phyloP scores from a whole-genome alignment of 805 yeast genomes.

The Dipodascopsis uninucleata region DNA sequence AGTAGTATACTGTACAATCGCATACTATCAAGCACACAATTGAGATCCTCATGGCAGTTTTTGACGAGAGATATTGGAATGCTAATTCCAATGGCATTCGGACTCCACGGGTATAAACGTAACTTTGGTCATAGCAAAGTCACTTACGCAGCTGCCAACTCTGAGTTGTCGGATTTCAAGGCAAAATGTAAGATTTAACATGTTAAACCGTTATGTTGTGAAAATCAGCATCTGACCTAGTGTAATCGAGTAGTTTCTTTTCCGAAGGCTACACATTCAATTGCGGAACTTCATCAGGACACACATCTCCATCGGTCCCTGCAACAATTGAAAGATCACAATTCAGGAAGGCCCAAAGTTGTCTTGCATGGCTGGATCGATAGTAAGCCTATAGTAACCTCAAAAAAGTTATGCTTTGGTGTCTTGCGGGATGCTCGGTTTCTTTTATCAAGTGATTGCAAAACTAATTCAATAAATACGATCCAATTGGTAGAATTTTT shows the following conservation, averaged over 20 bases:
- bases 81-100: too few species aligned
- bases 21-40: too few species aligned
- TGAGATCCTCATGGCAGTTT: too few species aligned
- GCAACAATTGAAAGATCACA: conserved; percentile 1
- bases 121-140: too few species aligned
- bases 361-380: conserved; percentile 84
- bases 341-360: conserved; percentile 10
- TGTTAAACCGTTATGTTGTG: neutral
- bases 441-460: conserved; percentile 1
- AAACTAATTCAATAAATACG: neutral
- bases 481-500: conserved; percentile 19
- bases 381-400: conserved; percentile 64
- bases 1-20: too few species aligned
- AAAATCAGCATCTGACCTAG: neutral
- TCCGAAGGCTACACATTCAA: conserved; percentile 25
- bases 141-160: too few species aligned
- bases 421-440: conserved; percentile 61
- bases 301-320: conserved; percentile 1
- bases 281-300: conserved; percentile 17
- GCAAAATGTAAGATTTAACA: neutral
- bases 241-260: conserved; percentile 5
- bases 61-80: too few species aligned
- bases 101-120: too few species aligned
- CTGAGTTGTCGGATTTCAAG: too few species aligned
- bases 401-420: conserved; percentile 65